Base-by-base conservation (phyloP, 495 filamentous ascomycete species). In the Penicillium lividum region DNA sequence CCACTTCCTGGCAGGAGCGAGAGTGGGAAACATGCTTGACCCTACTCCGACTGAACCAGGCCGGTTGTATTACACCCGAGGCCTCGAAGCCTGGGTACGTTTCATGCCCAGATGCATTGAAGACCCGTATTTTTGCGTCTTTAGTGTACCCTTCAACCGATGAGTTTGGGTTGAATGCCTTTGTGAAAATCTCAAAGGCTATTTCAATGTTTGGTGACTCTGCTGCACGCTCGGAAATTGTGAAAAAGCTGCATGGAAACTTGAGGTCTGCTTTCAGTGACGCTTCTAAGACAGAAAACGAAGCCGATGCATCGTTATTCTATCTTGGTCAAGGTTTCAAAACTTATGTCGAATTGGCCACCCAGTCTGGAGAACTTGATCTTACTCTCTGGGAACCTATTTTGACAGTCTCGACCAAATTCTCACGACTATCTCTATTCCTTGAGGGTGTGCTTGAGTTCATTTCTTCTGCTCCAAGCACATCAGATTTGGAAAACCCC, bases 11-110 rank as follows among this genome's bases (percentile, higher is more conserved):
- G 91, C 77, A 77, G 33, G 71, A 80, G 9, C 82, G 87, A 38
- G 86, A 90, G 60, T 78, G 84, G 57, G 81, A 87, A 62, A 77
- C 93, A 30, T 89, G 84, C 58, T 77, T 89, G 16, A 71, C 90
- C 15, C 60, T 96, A 18, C 87, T 91, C 4, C 84, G 83, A 18
- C 80, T 96, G 61, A 80, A 83, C 15, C 77, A 82, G 51, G 69
- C 80, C 5, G 82, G 80, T 5, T 80, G 75, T 34, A 68, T 80
- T 18, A 74, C 75, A 4, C 69, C 74, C 1, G 74, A 75, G 38
- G 51, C 60, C 30, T 68, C 80, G 2, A 82, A 80, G 16, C 75
- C 82, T 51, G 85, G 87, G 7, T 76, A 77, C 47, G 80, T 87
- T 54, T 69, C 74, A 5, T 83, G 88, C 25, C 87, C 89, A 15